phyloP scores from a whole-genome alignment of 805 yeast genomes.

The Candida maris region DNA sequence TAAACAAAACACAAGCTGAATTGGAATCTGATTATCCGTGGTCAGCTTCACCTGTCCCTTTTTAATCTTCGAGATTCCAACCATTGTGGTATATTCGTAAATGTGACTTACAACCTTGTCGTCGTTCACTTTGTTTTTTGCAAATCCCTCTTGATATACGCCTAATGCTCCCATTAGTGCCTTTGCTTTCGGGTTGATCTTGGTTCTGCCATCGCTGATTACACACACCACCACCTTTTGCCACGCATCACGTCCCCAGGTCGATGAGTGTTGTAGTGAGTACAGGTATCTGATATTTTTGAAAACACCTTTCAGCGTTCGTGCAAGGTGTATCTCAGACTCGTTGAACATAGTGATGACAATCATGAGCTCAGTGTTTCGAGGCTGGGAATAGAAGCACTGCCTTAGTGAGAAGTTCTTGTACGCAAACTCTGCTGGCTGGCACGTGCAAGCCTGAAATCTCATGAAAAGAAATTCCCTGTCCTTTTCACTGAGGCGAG shows the following conservation, averaged over 20 bases:
- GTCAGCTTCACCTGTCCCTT: conserved; percentile 59
- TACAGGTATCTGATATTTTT: conserved; percentile 77
- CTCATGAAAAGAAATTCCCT: conserved; percentile 81
- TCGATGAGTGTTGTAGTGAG: conserved; percentile 55
- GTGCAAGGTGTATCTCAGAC: conserved; percentile 72
- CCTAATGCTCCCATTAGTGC: conserved; percentile 85
- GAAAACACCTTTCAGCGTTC: conserved; percentile 87
- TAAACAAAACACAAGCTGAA: conserved; percentile 83
- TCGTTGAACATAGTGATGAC: conserved; percentile 91
- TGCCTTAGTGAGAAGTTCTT: conserved; percentile 81
- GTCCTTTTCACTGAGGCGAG: conserved; percentile 40
- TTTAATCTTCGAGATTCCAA: conserved; percentile 69
- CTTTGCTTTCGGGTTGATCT: conserved; percentile 73
- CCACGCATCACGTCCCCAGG: conserved; percentile 98
- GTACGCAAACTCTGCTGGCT: conserved; percentile 64
- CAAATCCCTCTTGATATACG: conserved; percentile 92
- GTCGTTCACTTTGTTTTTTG: conserved; percentile 84
- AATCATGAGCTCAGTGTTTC: conserved; percentile 81
- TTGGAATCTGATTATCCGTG: conserved; percentile 67
- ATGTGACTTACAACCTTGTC: conserved; percentile 79
- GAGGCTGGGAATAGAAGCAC: conserved; percentile 67
- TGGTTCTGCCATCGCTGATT: conserved; percentile 88
- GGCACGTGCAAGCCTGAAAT: conserved; percentile 91
- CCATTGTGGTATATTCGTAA: conserved; percentile 90
- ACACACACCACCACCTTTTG: conserved; percentile 86